phyloP scores from a whole-genome alignment of 106 monocot genomes.

The Dendrobium huoshanense region DNA sequence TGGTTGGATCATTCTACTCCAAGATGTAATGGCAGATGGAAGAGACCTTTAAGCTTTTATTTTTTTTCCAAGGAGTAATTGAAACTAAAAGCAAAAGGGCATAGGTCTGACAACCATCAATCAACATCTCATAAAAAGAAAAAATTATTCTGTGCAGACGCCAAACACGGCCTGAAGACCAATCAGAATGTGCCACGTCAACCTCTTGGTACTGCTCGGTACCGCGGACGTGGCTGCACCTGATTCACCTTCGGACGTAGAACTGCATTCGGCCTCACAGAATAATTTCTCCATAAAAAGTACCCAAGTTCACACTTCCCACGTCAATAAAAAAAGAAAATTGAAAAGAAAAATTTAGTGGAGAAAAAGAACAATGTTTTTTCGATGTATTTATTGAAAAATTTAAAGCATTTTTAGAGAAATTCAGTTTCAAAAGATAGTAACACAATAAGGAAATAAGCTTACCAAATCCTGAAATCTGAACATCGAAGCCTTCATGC shows the following conservation, averaged over 20 bases:
- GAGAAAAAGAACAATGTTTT: background rate
- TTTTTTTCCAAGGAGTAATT: too few species aligned
- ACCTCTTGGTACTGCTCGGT: too few species aligned
- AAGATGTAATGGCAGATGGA: too few species aligned
- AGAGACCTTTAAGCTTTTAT: too few species aligned
- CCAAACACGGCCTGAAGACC: fast-evolving
- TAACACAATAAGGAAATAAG: background rate
- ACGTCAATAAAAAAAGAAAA: background rate
- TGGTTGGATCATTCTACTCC: too few species aligned
- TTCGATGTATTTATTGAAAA: background rate
- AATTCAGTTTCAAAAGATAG: background rate
- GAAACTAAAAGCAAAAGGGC: background rate
- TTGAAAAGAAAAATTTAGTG: background rate
- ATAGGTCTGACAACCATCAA: background rate
- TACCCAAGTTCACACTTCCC: background rate
- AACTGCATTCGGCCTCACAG: too few species aligned
- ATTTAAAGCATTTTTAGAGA: background rate
- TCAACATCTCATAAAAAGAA: background rate
- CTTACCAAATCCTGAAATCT: conserved; percentile 85
- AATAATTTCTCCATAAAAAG: background rate
- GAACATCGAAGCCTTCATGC: conserved; percentile 99
- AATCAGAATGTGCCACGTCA: background rate
- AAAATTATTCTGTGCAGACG: too few species aligned
- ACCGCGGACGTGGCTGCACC: too few species aligned
- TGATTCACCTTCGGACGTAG: too few species aligned